Evolutionary conservation across 1,139 yeast genomes (phyloP), one percentile per base, ranked within the genome.

Genomic region (Dujonia santamariae): DNA sequence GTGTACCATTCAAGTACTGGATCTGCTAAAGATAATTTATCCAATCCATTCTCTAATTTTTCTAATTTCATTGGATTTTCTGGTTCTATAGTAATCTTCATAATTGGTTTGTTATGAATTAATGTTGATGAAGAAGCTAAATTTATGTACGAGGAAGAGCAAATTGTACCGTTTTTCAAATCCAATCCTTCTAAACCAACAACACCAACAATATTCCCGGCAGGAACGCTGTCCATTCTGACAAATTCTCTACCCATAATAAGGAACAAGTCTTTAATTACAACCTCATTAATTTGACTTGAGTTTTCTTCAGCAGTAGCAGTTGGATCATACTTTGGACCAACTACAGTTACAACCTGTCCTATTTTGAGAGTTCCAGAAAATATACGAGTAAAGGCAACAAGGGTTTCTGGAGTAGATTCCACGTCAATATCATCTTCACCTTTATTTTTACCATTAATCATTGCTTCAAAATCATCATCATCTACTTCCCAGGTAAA

Each of bases 131-230:
- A 78, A 58, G 53, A 82, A 52, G 65, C 95, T 75, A 40, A 92
- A 83, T 55, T 94, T 55, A 67, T 81, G 77, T 41, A 87, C 67
- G 57, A 95, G 46, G 59, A 51, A 0, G 71, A 56, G 13, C 85
- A 70, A 30, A 92, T 58, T 0, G 98, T 88, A 32, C 96, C 98
- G 52, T 82, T 86, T 56, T 94, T 94, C 44, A 92, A 61, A 19
- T 92, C 75, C 34, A 78, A 78, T 8, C 85, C 85, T 15, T 84
- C 96, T 27, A 94, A 68, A 0, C 98, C 98, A 19, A 88, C 94
- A 35, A 94, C 83, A 31, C 97, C 99, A 6, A 87, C 95, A 44
- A 94, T 87, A 46, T 85, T 87, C 23, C 99, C 99, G 2, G 97
- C 94, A 2, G 96, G 96, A 3, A 92, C 97, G 9, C 70, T 72